phyloP scores from a whole-genome alignment of 352 stramenopile species.

The Plasmopara halstedii region DNA sequence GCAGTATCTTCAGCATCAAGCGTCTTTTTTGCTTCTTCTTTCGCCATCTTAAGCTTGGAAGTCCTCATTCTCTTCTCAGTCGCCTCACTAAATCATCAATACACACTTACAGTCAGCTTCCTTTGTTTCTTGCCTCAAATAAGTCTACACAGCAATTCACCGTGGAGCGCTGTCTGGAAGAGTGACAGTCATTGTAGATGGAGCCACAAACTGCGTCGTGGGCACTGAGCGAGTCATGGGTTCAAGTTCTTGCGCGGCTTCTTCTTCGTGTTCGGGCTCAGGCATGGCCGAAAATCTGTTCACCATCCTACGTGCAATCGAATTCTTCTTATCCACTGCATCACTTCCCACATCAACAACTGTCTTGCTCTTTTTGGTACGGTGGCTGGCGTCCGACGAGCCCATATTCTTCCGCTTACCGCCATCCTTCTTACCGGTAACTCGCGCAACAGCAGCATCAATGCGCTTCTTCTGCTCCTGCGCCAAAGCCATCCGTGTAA shows the following conservation, averaged over 20 bases:
- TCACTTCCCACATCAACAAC: slow-evolving; percentile 24
- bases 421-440: slow-evolving; percentile 49
- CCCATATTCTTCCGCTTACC: slow-evolving; percentile 55
- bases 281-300: slow-evolving; percentile 29
- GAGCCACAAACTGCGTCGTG: slow-evolving; percentile 23
- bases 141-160: slow-evolving; percentile 7
- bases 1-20: background rate
- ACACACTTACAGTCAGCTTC: slow-evolving; percentile 2
- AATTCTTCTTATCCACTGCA: slow-evolving; percentile 26
- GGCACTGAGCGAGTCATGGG: slow-evolving; percentile 19
- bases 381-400: slow-evolving; percentile 31
- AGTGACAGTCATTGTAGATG: slow-evolving; percentile 13
- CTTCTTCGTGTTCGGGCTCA: slow-evolving; percentile 29
- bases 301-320: slow-evolving; percentile 35
- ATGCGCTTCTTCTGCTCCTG: slow-evolving; percentile 70
- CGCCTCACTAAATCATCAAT: slow-evolving; percentile 15
- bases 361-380: slow-evolving; percentile 43
- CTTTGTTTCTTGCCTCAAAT: background rate
- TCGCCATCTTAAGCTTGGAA: slow-evolving; percentile 1
- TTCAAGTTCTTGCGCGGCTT: slow-evolving; percentile 4
- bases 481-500: slow-evolving; percentile 44
- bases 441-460: slow-evolving; percentile 44
- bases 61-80: slow-evolving; percentile 5
- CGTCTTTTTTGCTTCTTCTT: slow-evolving; percentile 9
- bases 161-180: slow-evolving; percentile 1